Evolutionary conservation across 2,329 filamentous ascomycete species (phyloP).

Genomic region (Dichotomopilus funicola): DNA sequence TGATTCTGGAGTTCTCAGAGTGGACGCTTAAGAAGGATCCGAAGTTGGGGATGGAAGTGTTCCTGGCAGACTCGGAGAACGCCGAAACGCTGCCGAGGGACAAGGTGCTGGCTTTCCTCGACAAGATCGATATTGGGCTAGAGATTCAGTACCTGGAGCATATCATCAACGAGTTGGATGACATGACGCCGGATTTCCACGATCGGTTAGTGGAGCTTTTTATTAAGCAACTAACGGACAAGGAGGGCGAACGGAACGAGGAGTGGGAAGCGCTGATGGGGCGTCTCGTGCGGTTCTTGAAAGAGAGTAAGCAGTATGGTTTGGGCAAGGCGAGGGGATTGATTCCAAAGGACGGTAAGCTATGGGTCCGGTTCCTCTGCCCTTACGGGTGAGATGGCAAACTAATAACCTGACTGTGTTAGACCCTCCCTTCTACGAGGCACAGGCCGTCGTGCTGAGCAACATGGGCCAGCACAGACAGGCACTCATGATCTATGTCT

Average conservation of each 20-base stretch:
- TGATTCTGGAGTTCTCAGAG: constrained; percentile 83
- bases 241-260: constrained; percentile 33
- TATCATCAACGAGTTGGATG: constrained; percentile 78
- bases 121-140: constrained; percentile 60
- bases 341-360: constrained; percentile 71
- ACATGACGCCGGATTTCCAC: constrained; percentile 79
- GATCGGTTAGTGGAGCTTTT: constrained; percentile 70
- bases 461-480: constrained; percentile 96
- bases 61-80: constrained; percentile 88
- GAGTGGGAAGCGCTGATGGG: constrained; percentile 54
- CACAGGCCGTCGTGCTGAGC: constrained; percentile 81
- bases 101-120: constrained; percentile 67
- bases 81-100: constrained; percentile 81
- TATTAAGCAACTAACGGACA: constrained; percentile 49
- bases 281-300: constrained; percentile 68
- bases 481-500: constrained; percentile 95
- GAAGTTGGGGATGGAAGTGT: constrained; percentile 81
- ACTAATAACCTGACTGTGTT: constrained; percentile 1
- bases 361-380: background rate
- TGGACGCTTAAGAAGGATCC: constrained; percentile 76
- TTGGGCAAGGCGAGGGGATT: constrained; percentile 68
- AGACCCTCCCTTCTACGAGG: constrained; percentile 84
- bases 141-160: constrained; percentile 85
- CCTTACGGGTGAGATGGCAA: background rate
- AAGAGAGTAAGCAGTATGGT: constrained; percentile 73